Conservation (phyloP, 805 yeast genomes). For the Candida nitratophila region DNA sequence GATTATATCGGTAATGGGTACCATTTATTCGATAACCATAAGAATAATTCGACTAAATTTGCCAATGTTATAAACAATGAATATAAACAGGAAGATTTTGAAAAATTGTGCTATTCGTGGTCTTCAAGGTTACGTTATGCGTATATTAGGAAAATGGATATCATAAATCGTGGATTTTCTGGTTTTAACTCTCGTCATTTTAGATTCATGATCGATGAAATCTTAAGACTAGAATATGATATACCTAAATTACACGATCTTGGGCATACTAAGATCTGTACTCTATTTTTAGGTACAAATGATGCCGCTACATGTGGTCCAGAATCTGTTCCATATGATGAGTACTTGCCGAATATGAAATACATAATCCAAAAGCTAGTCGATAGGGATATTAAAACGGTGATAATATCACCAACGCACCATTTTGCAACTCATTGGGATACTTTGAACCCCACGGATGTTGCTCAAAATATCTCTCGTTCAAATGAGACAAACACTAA, state of each 20-base stretch:
- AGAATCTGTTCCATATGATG: constrained; percentile 45
- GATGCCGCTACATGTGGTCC: constrained; percentile 46
- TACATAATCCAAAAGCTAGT: constrained; percentile 32
- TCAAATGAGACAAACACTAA: constrained; percentile 33
- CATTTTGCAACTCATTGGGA: constrained; percentile 40
- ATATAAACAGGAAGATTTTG: neutral
- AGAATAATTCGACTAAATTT: neutral
- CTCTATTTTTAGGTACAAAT: constrained; percentile 58
- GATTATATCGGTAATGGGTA: constrained; percentile 15
- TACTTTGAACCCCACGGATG: constrained; percentile 23
- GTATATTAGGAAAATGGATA: constrained; percentile 56
- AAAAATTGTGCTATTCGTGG: constrained; percentile 10
- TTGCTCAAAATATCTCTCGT: constrained; percentile 31
- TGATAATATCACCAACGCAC: constrained; percentile 58
- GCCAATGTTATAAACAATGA: neutral
- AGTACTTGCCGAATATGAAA: constrained; percentile 42
- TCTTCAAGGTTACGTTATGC: constrained; percentile 18
- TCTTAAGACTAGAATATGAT: constrained; percentile 42
- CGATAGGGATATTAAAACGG: constrained; percentile 37
- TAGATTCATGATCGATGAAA: constrained; percentile 36
- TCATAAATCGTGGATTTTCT: constrained; percentile 63
- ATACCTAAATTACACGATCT: constrained; percentile 3
- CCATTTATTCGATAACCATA: constrained; percentile 1
- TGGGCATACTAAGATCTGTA: constrained; percentile 8
- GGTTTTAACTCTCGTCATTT: constrained; percentile 71